phyloP scores from a whole-genome alignment of 2,329 filamentous ascomycete species.

The Chrysoporthe cubensis region DNA sequence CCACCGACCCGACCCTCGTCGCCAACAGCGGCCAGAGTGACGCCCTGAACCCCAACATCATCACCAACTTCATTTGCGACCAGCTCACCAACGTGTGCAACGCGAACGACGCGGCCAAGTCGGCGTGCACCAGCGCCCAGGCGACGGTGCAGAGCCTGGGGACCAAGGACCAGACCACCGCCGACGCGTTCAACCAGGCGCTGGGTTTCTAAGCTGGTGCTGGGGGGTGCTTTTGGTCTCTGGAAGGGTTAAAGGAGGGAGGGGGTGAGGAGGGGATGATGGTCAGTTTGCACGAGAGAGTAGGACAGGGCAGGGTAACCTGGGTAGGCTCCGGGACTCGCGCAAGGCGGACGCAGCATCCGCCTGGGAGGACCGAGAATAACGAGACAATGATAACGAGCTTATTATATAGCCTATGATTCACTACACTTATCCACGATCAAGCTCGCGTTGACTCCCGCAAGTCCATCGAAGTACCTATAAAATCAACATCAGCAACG shows the following conservation, averaged over 20 bases:
- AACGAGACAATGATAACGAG: conserved; percentile 1
- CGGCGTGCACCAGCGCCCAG: conserved; percentile 52
- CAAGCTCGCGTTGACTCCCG: conserved; percentile 55
- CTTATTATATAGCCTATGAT: conserved; percentile 1
- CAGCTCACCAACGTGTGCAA: conserved; percentile 63
- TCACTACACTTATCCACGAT: conserved; percentile 36
- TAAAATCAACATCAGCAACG: conserved; percentile 3
- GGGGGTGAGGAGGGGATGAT: neutral
- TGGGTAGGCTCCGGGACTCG: conserved; percentile 3
- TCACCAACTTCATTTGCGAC: conserved; percentile 65
- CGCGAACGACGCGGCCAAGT: conserved; percentile 59
- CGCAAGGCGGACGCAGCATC: neutral
- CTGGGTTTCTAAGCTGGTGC: conserved; percentile 41
- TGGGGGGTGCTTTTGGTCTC: neutral
- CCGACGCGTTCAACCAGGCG: conserved; percentile 51
- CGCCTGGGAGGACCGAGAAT: neutral
- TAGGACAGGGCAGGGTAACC: neutral
- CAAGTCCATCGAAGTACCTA: conserved; percentile 69
- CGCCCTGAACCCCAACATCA: conserved; percentile 66
- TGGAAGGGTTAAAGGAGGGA: neutral
- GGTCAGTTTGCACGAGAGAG: neutral
- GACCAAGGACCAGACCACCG: conserved; percentile 52
- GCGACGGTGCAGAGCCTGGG: conserved; percentile 54
- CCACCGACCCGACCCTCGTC: conserved; percentile 23
- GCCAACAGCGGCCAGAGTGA: conserved; percentile 46